Evolutionary conservation across 2,329 filamentous ascomycete genomes (phyloP).

Genomic region (Hansfordia pulvinata): DNA sequence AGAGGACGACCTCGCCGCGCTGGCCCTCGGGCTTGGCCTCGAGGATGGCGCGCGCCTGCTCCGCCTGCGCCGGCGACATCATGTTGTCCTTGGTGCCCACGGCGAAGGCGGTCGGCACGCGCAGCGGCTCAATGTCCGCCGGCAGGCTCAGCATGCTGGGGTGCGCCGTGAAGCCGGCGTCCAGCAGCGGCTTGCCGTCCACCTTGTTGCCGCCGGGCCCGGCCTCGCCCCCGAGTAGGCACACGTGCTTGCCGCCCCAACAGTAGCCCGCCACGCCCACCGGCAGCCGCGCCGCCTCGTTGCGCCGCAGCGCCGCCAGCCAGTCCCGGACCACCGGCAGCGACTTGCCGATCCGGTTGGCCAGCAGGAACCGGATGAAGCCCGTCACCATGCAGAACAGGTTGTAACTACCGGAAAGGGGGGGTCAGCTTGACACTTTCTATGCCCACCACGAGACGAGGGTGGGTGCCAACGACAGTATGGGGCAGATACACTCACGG

Average conservation of each 20-base stretch:
- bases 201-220: slow-evolving; percentile 5
- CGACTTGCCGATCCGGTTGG: slow-evolving; percentile 16
- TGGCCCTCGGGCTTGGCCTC: slow-evolving; percentile 18
- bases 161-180: slow-evolving; percentile 38
- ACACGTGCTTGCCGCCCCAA: slow-evolving; percentile 45
- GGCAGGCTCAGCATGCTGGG: slow-evolving; percentile 33
- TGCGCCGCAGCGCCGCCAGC: slow-evolving; percentile 20
- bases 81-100: slow-evolving; percentile 29
- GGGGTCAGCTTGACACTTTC: too few species aligned
- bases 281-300: slow-evolving; percentile 13
- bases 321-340: slow-evolving; percentile 21
- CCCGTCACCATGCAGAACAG: slow-evolving; percentile 9
- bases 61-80: slow-evolving; percentile 18
- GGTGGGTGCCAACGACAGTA: too few species aligned
- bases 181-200: slow-evolving; percentile 25
- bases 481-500: slow-evolving; percentile 9
- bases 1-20: slow-evolving; percentile 18
- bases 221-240: slow-evolving; percentile 29
- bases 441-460: too few species aligned
- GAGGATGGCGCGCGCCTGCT: slow-evolving; percentile 19
- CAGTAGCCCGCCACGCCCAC: slow-evolving; percentile 46
- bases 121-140: slow-evolving; percentile 29
- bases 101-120: slow-evolving; percentile 29
- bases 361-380: slow-evolving; percentile 18
- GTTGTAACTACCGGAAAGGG: too few species aligned